phyloP scores from a whole-genome alignment of 2,329 filamentous ascomycete genomes.

The Talaromyces sp. region DNA sequence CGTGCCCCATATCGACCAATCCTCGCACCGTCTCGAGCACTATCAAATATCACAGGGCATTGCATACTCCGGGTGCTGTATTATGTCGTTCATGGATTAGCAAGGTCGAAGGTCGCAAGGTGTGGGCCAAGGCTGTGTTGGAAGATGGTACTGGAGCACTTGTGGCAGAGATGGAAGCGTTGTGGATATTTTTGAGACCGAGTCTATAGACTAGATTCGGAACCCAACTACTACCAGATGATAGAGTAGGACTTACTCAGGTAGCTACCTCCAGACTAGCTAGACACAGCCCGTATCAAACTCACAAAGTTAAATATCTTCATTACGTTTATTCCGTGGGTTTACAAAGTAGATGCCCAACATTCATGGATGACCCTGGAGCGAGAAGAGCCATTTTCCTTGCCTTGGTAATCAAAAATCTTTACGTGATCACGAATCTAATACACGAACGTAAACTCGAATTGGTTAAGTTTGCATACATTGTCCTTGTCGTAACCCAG shows the following conservation, averaged over 20 bases:
- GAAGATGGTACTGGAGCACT: neutral
- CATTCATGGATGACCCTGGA: neutral
- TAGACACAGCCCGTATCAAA: neutral
- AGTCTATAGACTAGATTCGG: neutral
- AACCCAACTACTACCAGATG: neutral
- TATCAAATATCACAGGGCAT: neutral
- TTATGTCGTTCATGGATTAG: neutral
- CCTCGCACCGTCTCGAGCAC: neutral
- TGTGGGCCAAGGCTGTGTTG: neutral
- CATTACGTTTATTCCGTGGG: neutral
- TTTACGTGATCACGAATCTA: neutral
- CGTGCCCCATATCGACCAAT: neutral
- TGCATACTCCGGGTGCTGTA: neutral
- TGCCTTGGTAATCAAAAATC: neutral
- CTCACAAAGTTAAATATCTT: neutral
- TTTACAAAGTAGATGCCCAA: neutral
- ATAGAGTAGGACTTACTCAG: neutral
- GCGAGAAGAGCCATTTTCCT: neutral
- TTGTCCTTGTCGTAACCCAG: neutral
- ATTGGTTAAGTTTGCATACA: neutral
- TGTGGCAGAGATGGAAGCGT: neutral
- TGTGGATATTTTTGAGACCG: neutral
- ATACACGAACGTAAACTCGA: neutral
- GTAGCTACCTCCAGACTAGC: neutral
- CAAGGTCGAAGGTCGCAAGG: neutral